Evolutionary conservation across 768 basidiomycete genomes (phyloP), one percentile per base, ranked within the genome.

Genomic region (Leccinum subtestaceum): DNA sequence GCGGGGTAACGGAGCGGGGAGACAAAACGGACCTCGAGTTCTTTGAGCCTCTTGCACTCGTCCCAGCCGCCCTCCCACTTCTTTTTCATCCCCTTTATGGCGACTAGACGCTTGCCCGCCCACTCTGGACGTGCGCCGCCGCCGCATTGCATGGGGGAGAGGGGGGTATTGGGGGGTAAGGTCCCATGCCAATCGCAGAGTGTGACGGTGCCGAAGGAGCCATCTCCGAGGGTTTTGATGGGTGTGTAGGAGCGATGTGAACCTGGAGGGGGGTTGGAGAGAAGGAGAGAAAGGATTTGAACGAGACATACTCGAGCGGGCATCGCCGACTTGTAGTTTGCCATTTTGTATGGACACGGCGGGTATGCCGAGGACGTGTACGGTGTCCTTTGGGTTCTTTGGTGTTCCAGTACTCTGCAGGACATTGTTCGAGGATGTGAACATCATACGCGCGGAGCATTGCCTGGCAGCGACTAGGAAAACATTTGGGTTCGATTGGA

Each of bases 181-280:
- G 91, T 86, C 70, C 92, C 93, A 81, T 97, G 94, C 96, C 96
- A 99, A 81, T 99, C 97, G 75, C 95, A 97, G 66, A 99, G 83
- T 87, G 92, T 94, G 64, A 99, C 97, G 4, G 95, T 98, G 53
- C 97, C 97, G 71, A 99, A 98, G 6, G 96, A 98, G 56, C 97
- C 97, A 73, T 98, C 96, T 45, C 97, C 97, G 73, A 99, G 85
- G 61, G 91, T 89, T 79, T 98, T 98, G 80, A 98, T 84, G 52
- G 93, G 89, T 29, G 95, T 95, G 74, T 95, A 99, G 19, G 89
- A 88, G 67, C 95, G 88, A 58, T 84, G 85, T 17, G 91, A 94
- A 67, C 80, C 94, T 96, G 68, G 61, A 3, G 56, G 56, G 15
- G 65, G 51, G 48, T 48, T 29, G 40, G 40, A 12, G 52, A 9